Percentiles rank a stretch among this genome's conserved stretches.
Evolutionary conservation across 345 rosid species (phyloP).

Genomic region (Brassica carinata): DNA sequence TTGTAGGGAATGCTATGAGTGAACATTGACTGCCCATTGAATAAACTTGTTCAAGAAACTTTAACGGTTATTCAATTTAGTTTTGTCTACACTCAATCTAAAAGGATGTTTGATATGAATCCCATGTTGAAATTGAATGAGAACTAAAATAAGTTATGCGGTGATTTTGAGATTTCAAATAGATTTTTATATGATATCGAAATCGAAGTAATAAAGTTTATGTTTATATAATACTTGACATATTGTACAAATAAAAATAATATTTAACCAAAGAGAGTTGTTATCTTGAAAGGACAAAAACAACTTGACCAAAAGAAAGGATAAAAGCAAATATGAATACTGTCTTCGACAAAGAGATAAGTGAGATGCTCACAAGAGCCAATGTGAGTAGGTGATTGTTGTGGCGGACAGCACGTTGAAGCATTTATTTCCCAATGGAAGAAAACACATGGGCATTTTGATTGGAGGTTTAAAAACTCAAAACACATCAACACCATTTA

Average conservation of each 20-base stretch:
- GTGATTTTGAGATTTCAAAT: background rate
- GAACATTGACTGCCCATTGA: background rate
- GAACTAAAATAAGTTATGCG: conserved; percentile 1
- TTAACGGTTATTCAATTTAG: background rate
- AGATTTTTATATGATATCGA: background rate
- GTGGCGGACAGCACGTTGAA: background rate
- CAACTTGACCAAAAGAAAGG: background rate
- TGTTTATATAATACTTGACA: too few relatives aligned
- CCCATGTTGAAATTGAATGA: background rate
- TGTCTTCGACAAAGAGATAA: background rate
- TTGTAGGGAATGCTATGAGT: background rate
- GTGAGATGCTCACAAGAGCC: conserved; percentile 3
- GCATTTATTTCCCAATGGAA: too few relatives aligned
- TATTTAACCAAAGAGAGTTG: background rate
- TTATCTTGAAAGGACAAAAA: background rate
- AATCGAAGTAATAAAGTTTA: too few relatives aligned
- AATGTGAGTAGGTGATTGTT: conserved; percentile 6
- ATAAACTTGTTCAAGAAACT: conserved; percentile 7
- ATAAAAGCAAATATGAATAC: background rate
- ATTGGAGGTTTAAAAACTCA: too few relatives aligned
- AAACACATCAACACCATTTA: too few relatives aligned
- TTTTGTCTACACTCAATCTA: background rate
- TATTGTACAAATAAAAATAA: background rate
- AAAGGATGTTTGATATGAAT: conserved; percentile 3
- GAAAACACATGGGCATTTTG: too few relatives aligned